A percentile compares a stretch with the other conserved stretches of the same genome.
phyloP scores from a whole-genome alignment of 306 rosid species.

The Erythrophleum fordii region DNA sequence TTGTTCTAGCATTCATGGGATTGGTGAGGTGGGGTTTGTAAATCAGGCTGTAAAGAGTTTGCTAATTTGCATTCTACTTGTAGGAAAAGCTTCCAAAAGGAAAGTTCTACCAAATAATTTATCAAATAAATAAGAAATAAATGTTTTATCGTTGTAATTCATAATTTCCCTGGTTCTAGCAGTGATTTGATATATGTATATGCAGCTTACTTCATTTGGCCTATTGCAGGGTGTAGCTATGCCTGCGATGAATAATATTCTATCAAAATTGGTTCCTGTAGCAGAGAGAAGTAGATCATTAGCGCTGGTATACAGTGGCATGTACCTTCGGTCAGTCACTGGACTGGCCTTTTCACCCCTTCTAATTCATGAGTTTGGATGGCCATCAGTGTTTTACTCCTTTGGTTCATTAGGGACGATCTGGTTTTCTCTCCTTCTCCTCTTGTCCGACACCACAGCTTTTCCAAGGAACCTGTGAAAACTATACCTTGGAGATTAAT shows the following conservation, averaged over 20 bases:
- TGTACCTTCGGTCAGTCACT: slow-evolving; percentile 98
- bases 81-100: slow-evolving; percentile 20
- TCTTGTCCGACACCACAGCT: too few species aligned
- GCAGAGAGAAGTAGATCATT: slow-evolving; percentile 95
- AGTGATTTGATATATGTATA: slow-evolving; percentile 30
- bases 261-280: slow-evolving; percentile 97
- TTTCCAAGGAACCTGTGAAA: slow-evolving; percentile 86
- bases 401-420: slow-evolving; percentile 95
- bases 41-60: neutral
- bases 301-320: slow-evolving; percentile 96
- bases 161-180: slow-evolving; percentile 29
- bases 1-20: slow-evolving; percentile 96
- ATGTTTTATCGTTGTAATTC: slow-evolving; percentile 25
- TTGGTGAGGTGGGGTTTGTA: slow-evolving; percentile 82
- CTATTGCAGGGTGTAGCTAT: slow-evolving; percentile 88
- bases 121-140: slow-evolving; percentile 3
- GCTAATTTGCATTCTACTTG: slow-evolving; percentile 22
- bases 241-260: slow-evolving; percentile 99
- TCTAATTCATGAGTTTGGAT: slow-evolving; percentile 87
- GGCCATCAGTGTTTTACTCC: slow-evolving; percentile 98
- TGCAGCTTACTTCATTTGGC: slow-evolving; percentile 40
- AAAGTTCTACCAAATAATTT: neutral
- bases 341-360: slow-evolving; percentile 97
- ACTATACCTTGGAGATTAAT: slow-evolving; percentile 86
- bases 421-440: too few species aligned